These are phyloP conservation scores for Glomus cerebriforme DNA, from an alignment of 192 early-diverging fungal species.

Conservation along the genomic window DNA sequence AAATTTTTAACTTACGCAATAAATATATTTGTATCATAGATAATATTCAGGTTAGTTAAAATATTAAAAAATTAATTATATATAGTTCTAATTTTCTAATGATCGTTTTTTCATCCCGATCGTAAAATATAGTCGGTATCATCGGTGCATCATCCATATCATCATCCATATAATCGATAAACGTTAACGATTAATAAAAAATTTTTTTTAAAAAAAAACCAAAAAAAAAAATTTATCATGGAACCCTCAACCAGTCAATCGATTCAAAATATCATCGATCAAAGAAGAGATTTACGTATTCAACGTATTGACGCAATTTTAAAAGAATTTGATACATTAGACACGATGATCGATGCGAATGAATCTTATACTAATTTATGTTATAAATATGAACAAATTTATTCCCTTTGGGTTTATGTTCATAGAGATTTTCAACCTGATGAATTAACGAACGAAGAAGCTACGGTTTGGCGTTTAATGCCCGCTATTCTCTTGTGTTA, in stretches of 20 bases:
- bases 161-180: too few species aligned
- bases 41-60: too few species aligned
- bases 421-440: neutral
- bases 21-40: too few species aligned
- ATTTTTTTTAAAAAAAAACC: neutral
- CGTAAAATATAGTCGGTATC: too few species aligned
- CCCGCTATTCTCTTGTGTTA: neutral
- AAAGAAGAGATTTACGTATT: neutral
- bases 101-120: too few species aligned
- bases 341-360: neutral
- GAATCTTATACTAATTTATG: neutral
- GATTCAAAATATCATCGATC: neutral
- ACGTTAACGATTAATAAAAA: too few species aligned
- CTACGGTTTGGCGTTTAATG: neutral
- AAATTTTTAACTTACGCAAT: too few species aligned
- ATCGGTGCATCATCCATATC: too few species aligned
- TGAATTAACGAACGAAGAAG: neutral
- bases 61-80: too few species aligned
- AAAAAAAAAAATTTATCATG: neutral
- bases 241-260: neutral
- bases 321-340: neutral
- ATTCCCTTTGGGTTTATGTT: neutral
- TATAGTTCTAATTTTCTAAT: too few species aligned
- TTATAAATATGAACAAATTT: constrained; percentile 13
- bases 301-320: neutral